Evolutionary conservation across 2,329 filamentous ascomycete species (phyloP).

Genomic region (Penicillium expansum): DNA sequence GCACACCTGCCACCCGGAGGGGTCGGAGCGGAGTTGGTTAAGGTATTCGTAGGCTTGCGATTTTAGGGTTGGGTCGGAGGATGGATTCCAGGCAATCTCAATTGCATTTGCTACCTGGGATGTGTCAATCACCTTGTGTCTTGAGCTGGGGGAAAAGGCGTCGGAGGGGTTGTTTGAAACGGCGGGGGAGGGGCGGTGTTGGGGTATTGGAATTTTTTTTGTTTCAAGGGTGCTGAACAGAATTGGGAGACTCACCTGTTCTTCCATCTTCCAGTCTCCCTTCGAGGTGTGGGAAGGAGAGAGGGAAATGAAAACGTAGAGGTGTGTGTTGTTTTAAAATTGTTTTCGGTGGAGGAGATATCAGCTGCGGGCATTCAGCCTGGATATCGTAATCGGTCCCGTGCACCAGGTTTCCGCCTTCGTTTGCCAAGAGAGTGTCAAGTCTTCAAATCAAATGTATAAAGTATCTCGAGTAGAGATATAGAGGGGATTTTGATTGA

Average conservation of each 20-base stretch:
- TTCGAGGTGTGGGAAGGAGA: slow-evolving; percentile 25
- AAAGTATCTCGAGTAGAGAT: neutral
- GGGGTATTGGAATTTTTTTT: slow-evolving; percentile 13
- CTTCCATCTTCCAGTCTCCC: slow-evolving; percentile 45
- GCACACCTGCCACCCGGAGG: slow-evolving; percentile 87
- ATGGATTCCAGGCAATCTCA: slow-evolving; percentile 84
- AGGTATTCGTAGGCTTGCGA: slow-evolving; percentile 65
- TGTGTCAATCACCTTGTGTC: slow-evolving; percentile 20
- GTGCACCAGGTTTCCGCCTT: slow-evolving; percentile 22
- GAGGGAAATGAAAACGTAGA: slow-evolving; percentile 25
- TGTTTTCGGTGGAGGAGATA: slow-evolving; percentile 28
- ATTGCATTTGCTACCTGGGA: slow-evolving; percentile 87
- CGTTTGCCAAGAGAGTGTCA: slow-evolving; percentile 12
- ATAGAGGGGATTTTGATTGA: neutral
- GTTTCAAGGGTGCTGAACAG: slow-evolving; percentile 1
- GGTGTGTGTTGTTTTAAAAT: slow-evolving; percentile 27
- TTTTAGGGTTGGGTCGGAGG: slow-evolving; percentile 72
- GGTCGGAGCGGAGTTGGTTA: slow-evolving; percentile 73
- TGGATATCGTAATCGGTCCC: slow-evolving; percentile 27
- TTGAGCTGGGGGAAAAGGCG: neutral
- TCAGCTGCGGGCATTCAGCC: slow-evolving; percentile 7
- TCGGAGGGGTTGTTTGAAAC: slow-evolving; percentile 15
- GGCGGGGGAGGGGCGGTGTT: slow-evolving; percentile 14
- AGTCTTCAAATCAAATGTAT: neutral
- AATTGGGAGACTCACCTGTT: slow-evolving; percentile 37